Conservation (phyloP, 352 stramenopile species). For the Phytophthora chlamydospora region DNA sequence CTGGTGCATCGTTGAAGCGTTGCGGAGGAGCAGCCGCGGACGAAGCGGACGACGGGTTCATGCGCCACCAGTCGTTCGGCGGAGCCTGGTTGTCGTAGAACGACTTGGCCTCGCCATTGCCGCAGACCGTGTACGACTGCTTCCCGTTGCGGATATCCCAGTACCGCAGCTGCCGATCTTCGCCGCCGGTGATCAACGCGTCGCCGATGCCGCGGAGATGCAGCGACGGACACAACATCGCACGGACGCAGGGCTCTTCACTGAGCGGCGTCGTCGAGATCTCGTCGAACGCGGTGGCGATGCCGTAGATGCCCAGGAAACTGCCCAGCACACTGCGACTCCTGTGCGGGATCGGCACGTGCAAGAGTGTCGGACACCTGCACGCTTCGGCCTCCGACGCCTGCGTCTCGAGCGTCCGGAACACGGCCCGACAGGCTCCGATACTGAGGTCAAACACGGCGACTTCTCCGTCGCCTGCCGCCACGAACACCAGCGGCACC, state of each 20-base stretch:
- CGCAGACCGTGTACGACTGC: conserved; percentile 94
- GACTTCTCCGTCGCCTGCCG: conserved; percentile 93
- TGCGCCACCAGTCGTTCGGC: conserved; percentile 84
- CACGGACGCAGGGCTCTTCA: conserved; percentile 86
- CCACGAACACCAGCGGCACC: conserved; percentile 94
- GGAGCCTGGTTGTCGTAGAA: conserved; percentile 89
- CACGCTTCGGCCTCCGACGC: conserved; percentile 79
- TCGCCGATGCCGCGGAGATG: conserved; percentile 84
- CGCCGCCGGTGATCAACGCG: conserved; percentile 93
- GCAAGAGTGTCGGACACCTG: conserved; percentile 72
- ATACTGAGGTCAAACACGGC: conserved; percentile 89
- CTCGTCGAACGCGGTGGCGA: conserved; percentile 83
- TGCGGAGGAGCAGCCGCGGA: conserved; percentile 26
- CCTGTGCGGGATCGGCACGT: conserved; percentile 78
- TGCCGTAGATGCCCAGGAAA: conserved; percentile 83
- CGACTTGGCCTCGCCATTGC: conserved; percentile 83
- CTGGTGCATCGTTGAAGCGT: conserved; percentile 38
- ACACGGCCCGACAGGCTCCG: conserved; percentile 91
- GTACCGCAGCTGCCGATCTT: conserved; percentile 95
- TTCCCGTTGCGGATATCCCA: conserved; percentile 96
- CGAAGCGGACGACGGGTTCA: conserved; percentile 57
- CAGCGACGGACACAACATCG: conserved; percentile 88
- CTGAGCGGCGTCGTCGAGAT: conserved; percentile 73
- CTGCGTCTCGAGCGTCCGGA: conserved; percentile 87
- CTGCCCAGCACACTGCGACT: conserved; percentile 75